phyloP scores from a whole-genome alignment of 129 eudicot genomes.

The Escallonia herrerae region DNA sequence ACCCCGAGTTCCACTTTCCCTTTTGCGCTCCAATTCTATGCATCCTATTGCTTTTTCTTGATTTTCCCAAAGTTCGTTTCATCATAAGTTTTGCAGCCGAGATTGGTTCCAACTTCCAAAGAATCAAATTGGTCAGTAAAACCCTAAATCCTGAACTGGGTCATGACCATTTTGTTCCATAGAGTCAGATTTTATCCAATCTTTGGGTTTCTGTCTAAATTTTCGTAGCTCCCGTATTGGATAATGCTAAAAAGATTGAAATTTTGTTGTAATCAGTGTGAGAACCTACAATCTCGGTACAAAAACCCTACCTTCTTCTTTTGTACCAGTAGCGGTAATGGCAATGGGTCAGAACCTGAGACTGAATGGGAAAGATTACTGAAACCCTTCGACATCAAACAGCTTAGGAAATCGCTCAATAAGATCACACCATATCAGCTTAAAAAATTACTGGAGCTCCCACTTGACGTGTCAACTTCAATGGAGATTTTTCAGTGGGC shows the following conservation, averaged over 20 bases:
- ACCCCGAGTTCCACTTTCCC: no score
- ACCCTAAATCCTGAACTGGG: neutral
- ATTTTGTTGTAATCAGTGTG: constrained; percentile 12
- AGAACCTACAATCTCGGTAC: constrained; percentile 23
- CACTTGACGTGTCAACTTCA: constrained; percentile 69
- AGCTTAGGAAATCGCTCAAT: constrained; percentile 56
- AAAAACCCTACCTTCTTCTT: constrained; percentile 15
- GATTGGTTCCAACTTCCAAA: neutral
- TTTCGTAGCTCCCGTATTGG: constrained; percentile 10
- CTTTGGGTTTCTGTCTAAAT: neutral
- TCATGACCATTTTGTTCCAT: neutral
- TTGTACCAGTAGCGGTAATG: constrained; percentile 22
- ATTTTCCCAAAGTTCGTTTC: no score
- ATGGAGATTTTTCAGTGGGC: constrained; percentile 72
- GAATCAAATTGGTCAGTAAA: neutral
- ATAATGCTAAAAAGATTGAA: constrained; percentile 57
- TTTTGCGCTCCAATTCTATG: no score
- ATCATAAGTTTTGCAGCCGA: neutral
- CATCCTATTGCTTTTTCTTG: no score
- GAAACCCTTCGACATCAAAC: constrained; percentile 73
- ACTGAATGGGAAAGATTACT: constrained; percentile 78
- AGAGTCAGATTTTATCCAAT: neutral
- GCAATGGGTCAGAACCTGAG: constrained; percentile 35
- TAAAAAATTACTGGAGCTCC: constrained; percentile 59
- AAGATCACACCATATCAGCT: constrained; percentile 66